Base-by-base conservation (phyloP, 148 eudicot species). In the Rhododendron mucronatum region DNA sequence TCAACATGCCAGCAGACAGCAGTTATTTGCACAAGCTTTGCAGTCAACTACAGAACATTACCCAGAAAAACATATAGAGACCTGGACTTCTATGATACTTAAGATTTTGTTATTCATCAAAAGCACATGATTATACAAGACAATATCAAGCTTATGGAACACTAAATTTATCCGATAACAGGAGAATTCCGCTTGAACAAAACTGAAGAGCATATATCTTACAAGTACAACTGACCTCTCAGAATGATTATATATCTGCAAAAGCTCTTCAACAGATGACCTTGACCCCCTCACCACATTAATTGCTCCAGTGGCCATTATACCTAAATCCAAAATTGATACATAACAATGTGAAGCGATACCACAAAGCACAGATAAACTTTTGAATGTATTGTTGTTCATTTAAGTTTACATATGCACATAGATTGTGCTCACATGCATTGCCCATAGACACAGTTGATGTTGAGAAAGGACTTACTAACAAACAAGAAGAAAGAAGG, bases 281-380 rank as follows among this genome's bases (percentile, higher is more conserved):
- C 98, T 92, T 71, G 98, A 94, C 39, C 99, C 99, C 89, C 99
- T 93, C 37, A 97, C 98, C 75, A 97, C 99, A 90, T 95, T 94
- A 86, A 97, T 87, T 88, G 98, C 99, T 87, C 99, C 99, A 89
- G 93, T 94, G 77, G 99, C 95, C 99, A 97, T 95, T 78, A 93
- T 91, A 86, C 96, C 99, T 97, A 92, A 55, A 84, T 30, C 39
- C 88, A 89, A 75, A 80, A 67, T 26, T 55, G 21, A 83, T 86
- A 20, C 14, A 86, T 41, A 37, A 26, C 33, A 26, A 13, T 86
- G 45, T 26, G 23, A 85, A 77, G 4, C 3, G 1, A 50, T 63
- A 20, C 48, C 26, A 23, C 39, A 35, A 30, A 8, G 44, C 65
- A 81, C 41, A 76, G n/a, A 21, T 33, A 71, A 33, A 71, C 37